Base-by-base conservation (phyloP, 768 basidiomycete genomes). In the Tephrocybe sp. region DNA sequence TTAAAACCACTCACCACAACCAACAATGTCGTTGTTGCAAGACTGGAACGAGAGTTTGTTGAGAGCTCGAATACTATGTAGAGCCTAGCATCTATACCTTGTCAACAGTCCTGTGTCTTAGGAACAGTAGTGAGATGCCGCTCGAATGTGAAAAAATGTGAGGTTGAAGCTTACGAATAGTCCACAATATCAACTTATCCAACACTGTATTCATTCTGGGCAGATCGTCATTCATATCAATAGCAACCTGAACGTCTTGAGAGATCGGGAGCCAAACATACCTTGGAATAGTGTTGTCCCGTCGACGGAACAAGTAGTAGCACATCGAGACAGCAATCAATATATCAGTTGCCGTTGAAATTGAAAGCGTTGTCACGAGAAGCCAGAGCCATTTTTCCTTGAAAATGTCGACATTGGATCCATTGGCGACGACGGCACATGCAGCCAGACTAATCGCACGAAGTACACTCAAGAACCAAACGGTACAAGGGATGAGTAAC, bases 21-120 rank as follows among this genome's bases (percentile, higher is more conserved):
- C 7, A 29, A 27, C 41, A 25, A 11, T 29, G 27, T 5, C 11
- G 27, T 29, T 29, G 27, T 29, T 11, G 11, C 27, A 29, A 29
- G 5, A 11, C 27, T 29, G 11, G 27, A 29, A 29, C n/a, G n/a
- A 29, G 11, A 29, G 27, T 29, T 29, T 29, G 6, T 29, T 11
- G 11, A 11, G 11, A 29, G 11, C 6, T 11, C 5, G 27, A 5
- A 29, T 5, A 29, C 27, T 5, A 29, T 29, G 6, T 11, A 29
- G 27, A 29, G 27, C 27, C 5, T 11, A 5, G 5, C 11, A 29
- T 5, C 27, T 5, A 11, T 38, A 57, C 56, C 56, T 53, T 8
- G 52, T 57, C 31, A 57, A n/a, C 9, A 42, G 16, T 19, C 56
- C 56, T 11, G 56, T 53, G 19, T 57, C 56, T 57, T 21, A 21